Evolutionary conservation across 2,329 filamentous ascomycete genomes (phyloP).

Genomic region (Fusarium sambucinum): DNA sequence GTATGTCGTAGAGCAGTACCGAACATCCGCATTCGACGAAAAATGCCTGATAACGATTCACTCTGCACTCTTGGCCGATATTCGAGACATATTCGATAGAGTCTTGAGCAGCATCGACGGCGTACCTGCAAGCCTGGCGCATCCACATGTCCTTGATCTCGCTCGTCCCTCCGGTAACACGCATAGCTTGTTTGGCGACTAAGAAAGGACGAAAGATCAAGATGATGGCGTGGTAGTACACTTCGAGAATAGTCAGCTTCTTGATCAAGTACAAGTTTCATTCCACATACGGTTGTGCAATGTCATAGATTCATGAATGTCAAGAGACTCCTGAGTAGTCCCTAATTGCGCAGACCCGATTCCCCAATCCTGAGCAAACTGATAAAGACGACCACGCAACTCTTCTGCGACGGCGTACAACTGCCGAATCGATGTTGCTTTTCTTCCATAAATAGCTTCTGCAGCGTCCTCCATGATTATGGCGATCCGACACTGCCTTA

Average conservation of each 20-base stretch:
- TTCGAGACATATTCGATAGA: background rate
- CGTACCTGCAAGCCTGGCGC: background rate
- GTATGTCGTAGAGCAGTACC: background rate
- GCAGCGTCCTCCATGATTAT: background rate
- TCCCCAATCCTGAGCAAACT: background rate
- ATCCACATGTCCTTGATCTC: background rate
- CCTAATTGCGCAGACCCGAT: background rate
- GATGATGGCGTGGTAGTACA: background rate
- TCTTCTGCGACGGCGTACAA: background rate
- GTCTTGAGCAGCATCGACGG: background rate
- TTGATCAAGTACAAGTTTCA: fast-evolving
- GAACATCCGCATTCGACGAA: background rate
- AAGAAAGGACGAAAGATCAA: background rate
- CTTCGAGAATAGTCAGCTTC: background rate
- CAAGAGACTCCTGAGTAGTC: background rate
- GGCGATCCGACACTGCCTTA: background rate
- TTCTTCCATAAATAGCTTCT: background rate
- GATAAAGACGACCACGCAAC: background rate
- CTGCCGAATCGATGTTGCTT: background rate
- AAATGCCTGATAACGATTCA: background rate
- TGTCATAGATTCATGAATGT: background rate
- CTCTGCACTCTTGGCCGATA: background rate
- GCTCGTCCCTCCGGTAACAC: background rate
- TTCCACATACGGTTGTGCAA: background rate
- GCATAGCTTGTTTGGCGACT: background rate